Evolutionary conservation across 257 asterid genomes (phyloP).

Genomic region (Solanum chiquidenum): DNA sequence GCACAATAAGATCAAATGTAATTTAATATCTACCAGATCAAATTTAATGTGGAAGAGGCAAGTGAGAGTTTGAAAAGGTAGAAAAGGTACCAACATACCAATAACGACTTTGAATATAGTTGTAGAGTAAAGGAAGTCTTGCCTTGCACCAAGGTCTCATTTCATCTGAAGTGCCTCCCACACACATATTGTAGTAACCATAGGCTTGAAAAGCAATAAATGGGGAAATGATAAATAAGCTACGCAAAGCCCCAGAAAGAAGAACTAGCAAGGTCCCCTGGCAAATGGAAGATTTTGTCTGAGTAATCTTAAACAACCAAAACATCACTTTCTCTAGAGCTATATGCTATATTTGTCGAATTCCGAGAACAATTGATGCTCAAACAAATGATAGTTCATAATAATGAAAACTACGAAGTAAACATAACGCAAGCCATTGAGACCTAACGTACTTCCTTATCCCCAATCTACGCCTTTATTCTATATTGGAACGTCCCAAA

Average conservation of each 20-base stretch:
- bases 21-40: background rate
- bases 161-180: conserved; percentile 37
- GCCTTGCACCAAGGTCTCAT: conserved; percentile 94
- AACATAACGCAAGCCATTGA: background rate
- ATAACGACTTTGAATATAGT: conserved; percentile 84
- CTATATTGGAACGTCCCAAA: background rate
- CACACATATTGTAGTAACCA: conserved; percentile 68
- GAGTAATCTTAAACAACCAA: background rate
- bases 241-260: conserved; percentile 49
- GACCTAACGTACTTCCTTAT: background rate
- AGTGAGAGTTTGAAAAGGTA: background rate
- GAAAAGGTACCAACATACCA: conserved; percentile 49
- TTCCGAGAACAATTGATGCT: background rate
- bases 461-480: background rate
- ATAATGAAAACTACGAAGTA: background rate
- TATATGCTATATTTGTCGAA: background rate
- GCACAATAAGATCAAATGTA: background rate
- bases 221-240: conserved; percentile 52
- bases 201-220: conserved; percentile 72
- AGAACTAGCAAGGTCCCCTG: conserved; percentile 49
- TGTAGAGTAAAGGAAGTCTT: conserved; percentile 82
- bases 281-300: conserved; percentile 1
- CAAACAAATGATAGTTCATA: background rate
- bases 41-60: background rate
- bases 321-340: background rate